A percentile compares a stretch with the other conserved stretches of the same genome.
Conservation (phyloP, 2,329 filamentous ascomycete species). For the Aspergillus udagawae region DNA sequence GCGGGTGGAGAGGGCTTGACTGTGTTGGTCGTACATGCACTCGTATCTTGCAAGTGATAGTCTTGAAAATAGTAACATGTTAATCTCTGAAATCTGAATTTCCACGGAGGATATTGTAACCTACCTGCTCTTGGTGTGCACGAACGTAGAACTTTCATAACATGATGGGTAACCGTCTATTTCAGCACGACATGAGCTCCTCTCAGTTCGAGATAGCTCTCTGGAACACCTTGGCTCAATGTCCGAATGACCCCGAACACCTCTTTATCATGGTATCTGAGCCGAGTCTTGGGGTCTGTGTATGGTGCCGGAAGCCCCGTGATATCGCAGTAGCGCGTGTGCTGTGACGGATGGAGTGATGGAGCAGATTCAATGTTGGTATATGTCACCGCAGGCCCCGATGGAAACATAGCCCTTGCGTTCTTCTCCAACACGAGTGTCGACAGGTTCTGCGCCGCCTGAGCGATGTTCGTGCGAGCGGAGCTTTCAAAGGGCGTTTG, state of each 20-base stretch:
- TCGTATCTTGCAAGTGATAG: constrained; percentile 4
- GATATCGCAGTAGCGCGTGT: constrained; percentile 91
- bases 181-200: constrained; percentile 93
- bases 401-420: constrained; percentile 40
- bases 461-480: constrained; percentile 65
- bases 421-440: constrained; percentile 87
- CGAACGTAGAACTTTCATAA: neutral
- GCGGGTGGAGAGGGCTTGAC: constrained; percentile 94
- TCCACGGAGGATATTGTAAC: neutral
- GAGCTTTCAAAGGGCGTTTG: constrained; percentile 45
- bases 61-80: neutral
- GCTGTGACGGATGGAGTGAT: constrained; percentile 70
- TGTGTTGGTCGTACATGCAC: constrained; percentile 78
- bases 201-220: constrained; percentile 83
- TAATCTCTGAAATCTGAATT: constrained; percentile 3
- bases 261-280: constrained; percentile 91
- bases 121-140: neutral
- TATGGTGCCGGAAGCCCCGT: constrained; percentile 91
- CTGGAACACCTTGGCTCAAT: constrained; percentile 75
- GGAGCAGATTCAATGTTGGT: constrained; percentile 96
- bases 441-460: constrained; percentile 80
- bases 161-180: constrained; percentile 38
- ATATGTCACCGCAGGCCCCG: constrained; percentile 76
- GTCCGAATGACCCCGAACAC: constrained; percentile 79
- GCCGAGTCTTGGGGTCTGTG: constrained; percentile 86